Conservation (phyloP, 148 eudicot species). For the Chenopodium berlandieri region DNA sequence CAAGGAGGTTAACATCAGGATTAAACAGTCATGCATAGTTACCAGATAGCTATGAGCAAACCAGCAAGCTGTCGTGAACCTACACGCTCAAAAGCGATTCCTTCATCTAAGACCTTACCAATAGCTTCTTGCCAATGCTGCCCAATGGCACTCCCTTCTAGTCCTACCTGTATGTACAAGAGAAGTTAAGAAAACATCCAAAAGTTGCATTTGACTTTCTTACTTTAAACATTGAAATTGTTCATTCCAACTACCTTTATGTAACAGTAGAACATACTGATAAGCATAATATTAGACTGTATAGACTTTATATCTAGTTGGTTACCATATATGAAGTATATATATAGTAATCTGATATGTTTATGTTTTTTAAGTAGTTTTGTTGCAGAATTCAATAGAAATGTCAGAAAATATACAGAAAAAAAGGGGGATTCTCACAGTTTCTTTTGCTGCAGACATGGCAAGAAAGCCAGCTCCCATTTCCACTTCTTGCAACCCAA, state of each 20-base stretch:
- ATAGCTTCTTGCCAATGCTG: slow-evolving; percentile 95
- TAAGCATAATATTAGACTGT: too few relatives aligned
- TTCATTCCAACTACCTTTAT: too few relatives aligned
- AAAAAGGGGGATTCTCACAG: slow-evolving; percentile 47
- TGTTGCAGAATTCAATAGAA: background rate
- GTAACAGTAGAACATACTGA: background rate
- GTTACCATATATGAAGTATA: background rate
- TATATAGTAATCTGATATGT: background rate
- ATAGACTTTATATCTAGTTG: background rate
- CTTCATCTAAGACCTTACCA: slow-evolving; percentile 91
- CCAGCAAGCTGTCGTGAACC: slow-evolving; percentile 96
- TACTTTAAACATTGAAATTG: background rate
- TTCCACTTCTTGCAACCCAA: slow-evolving; percentile 98
- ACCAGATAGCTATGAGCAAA: slow-evolving; percentile 94
- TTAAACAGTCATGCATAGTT: slow-evolving; percentile 19
- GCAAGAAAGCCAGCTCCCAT: slow-evolving; percentile 99
- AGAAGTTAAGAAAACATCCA: slow-evolving; percentile 18
- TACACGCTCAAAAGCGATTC: slow-evolving; percentile 81
- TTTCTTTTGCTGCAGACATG: slow-evolving; percentile 99
- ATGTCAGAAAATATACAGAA: background rate
- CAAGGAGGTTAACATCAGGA: slow-evolving; percentile 10
- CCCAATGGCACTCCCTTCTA: slow-evolving; percentile 97
- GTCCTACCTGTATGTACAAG: slow-evolving; percentile 71
- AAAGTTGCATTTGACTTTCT: background rate
- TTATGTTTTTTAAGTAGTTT: background rate